Conservation (phyloP, 2,329 filamentous ascomycete genomes). For the Aureobasidium leucospermi region DNA sequence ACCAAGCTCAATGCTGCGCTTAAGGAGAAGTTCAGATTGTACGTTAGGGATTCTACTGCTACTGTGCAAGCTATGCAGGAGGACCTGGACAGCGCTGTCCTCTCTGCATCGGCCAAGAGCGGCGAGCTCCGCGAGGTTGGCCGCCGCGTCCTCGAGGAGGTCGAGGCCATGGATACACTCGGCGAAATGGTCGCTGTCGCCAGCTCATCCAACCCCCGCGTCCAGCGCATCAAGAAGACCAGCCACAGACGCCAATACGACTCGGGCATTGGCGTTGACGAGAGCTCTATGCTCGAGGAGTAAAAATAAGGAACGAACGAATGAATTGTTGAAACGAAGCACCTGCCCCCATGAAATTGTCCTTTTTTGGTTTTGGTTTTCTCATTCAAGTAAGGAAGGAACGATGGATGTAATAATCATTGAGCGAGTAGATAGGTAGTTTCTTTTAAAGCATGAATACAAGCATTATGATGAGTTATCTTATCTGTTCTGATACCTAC, state of each 20-base stretch:
- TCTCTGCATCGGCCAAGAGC: background rate
- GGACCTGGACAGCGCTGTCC: slow-evolving; percentile 14
- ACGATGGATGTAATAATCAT: no score
- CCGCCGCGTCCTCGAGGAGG: slow-evolving; percentile 10
- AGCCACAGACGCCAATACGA: slow-evolving; percentile 20
- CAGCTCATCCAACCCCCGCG: background rate
- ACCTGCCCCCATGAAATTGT: no score
- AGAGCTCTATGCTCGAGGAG: background rate
- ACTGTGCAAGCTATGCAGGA: slow-evolving; percentile 19
- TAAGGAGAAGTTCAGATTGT: slow-evolving; percentile 25
- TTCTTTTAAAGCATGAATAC: no score
- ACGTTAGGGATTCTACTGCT: slow-evolving; percentile 28
- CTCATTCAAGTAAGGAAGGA: no score
- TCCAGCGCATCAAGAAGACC: slow-evolving; percentile 17
- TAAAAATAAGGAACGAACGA: background rate
- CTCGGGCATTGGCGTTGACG: slow-evolving; percentile 22
- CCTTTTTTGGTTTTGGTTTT: no score
- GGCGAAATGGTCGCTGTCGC: slow-evolving; percentile 6
- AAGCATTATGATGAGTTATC: no score
- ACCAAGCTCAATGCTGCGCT: slow-evolving; percentile 23
- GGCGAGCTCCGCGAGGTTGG: slow-evolving; percentile 4
- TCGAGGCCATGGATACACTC: slow-evolving; percentile 22
- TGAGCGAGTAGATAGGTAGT: no score
- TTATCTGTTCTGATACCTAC: no score
- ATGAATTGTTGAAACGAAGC: background rate